Conservation (phyloP, 352 stramenopile genomes). For the Globisporangium yorkense region DNA sequence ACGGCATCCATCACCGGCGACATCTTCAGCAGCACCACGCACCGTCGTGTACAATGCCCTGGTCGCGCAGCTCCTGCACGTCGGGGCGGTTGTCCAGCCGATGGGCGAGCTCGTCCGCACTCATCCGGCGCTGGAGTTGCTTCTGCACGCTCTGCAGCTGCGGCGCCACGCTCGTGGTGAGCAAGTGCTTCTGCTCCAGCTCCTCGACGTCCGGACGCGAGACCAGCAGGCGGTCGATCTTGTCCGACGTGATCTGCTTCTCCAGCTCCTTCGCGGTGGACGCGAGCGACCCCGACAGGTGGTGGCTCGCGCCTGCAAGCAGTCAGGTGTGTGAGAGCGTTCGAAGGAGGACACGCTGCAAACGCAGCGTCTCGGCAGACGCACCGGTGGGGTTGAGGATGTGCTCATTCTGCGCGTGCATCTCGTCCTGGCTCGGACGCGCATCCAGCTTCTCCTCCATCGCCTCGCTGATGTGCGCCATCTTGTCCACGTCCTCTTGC, state of each 20-base stretch:
- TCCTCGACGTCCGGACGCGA: conserved; percentile 49
- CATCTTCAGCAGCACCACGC: neutral
- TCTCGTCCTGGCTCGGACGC: conserved; percentile 39
- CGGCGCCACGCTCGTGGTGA: conserved; percentile 46
- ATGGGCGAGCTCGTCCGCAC: conserved; percentile 65
- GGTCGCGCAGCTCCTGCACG: conserved; percentile 67
- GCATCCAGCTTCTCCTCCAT: conserved; percentile 44
- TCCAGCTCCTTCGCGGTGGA: conserved; percentile 41
- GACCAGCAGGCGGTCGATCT: conserved; percentile 62
- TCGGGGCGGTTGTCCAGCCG: conserved; percentile 62
- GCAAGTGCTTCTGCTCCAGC: conserved; percentile 50
- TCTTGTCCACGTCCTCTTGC: conserved; percentile 32
- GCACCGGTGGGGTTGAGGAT: conserved; percentile 39
- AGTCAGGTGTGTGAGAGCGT: neutral
- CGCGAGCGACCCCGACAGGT: conserved; percentile 30
- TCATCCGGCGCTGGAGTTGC: conserved; percentile 69
- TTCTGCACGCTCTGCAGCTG: conserved; percentile 68
- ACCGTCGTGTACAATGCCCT: conserved; percentile 58
- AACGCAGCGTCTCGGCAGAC: neutral
- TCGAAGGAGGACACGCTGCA: neutral
- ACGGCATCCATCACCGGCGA: too few species aligned
- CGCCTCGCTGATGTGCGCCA: conserved; percentile 25
- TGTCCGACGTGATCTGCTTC: conserved; percentile 50
- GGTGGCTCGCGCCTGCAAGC: conserved; percentile 22
- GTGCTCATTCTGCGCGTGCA: conserved; percentile 41